phyloP scores from a whole-genome alignment of 306 rosid genomes.

The Glycine soja region DNA sequence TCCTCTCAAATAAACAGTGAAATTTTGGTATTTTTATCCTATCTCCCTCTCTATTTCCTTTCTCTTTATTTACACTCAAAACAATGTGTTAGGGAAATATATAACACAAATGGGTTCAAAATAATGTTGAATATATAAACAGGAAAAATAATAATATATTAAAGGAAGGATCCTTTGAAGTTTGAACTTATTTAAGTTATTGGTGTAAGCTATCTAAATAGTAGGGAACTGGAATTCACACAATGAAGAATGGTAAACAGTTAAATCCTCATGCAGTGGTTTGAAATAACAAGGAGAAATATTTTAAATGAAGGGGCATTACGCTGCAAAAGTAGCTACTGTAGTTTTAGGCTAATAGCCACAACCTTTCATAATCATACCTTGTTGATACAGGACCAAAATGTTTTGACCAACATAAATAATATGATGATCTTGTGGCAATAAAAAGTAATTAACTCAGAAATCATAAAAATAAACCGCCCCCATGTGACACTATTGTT shows the following conservation, averaged over 20 bases:
- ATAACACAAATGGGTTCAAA: not conserved
- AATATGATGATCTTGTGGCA: not conserved
- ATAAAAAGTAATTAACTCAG: constrained; percentile 3
- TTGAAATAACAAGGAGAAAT: not conserved
- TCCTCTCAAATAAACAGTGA: not conserved
- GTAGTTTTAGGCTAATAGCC: not conserved
- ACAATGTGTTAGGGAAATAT: not conserved
- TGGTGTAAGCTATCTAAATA: not conserved
- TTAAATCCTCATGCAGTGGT: not conserved
- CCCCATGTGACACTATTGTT: not conserved
- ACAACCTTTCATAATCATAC: constrained; percentile 4
- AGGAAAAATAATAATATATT: not conserved
- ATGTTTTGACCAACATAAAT: constrained; percentile 4
- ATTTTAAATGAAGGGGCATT: constrained; percentile 10
- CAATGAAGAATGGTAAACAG: not conserved
- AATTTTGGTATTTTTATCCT: not conserved
- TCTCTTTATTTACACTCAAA: not conserved
- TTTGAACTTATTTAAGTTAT: not conserved
- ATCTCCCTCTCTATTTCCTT: not conserved
- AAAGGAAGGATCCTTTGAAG: constrained; percentile 11
- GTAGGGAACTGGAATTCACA: not conserved
- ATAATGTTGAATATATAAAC: not conserved
- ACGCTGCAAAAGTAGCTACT: not conserved
- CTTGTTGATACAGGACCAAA: not conserved
- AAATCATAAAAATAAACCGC: not conserved